Evolutionary conservation across 768 basidiomycete genomes (phyloP).

Genomic region (Xerocomellus chrysenteron): DNA sequence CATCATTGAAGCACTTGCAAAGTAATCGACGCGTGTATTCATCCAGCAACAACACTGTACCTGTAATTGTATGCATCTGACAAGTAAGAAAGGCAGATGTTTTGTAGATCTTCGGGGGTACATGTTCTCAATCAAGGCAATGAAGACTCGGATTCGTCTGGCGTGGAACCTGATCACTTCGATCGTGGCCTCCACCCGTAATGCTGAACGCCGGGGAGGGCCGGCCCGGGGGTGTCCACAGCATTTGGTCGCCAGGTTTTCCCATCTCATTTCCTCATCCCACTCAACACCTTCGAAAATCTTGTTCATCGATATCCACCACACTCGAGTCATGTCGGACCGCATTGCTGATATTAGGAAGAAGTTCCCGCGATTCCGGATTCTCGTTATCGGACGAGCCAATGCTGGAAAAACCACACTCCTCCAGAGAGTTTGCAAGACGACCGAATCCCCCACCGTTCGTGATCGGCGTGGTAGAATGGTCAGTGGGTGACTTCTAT

Average conservation of each 20-base stretch:
- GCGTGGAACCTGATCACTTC: too few species aligned
- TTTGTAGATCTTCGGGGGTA: background rate
- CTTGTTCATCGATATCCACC: background rate
- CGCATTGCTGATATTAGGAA: background rate
- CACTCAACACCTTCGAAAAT: too few species aligned
- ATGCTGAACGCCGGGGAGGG: too few species aligned
- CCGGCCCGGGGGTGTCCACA: background rate
- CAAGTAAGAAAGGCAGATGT: background rate
- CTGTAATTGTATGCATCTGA: background rate
- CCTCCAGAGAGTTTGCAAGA: constrained; percentile 38
- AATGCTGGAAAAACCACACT: constrained; percentile 44
- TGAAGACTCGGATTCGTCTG: too few species aligned
- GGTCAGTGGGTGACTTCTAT: constrained; percentile 5
- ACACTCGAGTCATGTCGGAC: background rate
- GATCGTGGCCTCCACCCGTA: too few species aligned
- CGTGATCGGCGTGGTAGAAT: constrained; percentile 14
- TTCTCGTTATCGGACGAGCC: constrained; percentile 41
- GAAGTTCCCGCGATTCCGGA: constrained; percentile 30
- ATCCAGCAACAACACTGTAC: background rate
- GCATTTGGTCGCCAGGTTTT: background rate
- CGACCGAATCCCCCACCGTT: constrained; percentile 33
- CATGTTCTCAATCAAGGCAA: too few species aligned
- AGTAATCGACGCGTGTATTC: constrained; percentile 3
- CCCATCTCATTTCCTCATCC: too few species aligned
- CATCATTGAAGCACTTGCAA: constrained; percentile 56